A percentile compares a stretch with the other conserved stretches of the same genome.
phyloP scores from a whole-genome alignment of 2,329 filamentous ascomycete genomes.

The Aphanocladium album region DNA sequence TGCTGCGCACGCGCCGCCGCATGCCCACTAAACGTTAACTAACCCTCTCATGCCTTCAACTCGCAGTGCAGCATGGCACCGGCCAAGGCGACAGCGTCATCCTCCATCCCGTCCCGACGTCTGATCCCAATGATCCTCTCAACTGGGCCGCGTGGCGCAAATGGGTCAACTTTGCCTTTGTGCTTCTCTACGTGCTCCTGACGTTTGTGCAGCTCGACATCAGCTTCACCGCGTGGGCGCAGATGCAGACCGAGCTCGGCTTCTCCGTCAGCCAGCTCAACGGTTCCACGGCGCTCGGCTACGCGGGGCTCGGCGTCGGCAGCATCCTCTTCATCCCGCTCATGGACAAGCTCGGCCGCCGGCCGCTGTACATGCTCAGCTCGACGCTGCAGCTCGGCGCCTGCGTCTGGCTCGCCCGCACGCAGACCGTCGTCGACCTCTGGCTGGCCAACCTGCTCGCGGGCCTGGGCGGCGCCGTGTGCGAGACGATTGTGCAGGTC shows the following conservation, averaged over 20 bases:
- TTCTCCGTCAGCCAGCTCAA: conserved; percentile 38
- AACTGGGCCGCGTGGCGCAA: conserved; percentile 6
- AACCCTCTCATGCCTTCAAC: too few species aligned
- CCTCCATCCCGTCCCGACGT: conserved; percentile 13
- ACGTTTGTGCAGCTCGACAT: conserved; percentile 4
- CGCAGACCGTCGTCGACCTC: conserved; percentile 35
- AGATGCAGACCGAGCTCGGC: conserved; percentile 36
- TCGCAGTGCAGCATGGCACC: neutral
- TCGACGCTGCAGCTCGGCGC: conserved; percentile 32
- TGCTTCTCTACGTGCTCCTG: neutral
- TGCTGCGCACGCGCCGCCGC: neutral
- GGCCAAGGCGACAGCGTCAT: neutral
- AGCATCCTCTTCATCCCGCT: conserved; percentile 40
- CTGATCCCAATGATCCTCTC: conserved; percentile 16
- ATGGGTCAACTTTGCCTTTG: neutral
- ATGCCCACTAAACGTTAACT: too few species aligned
- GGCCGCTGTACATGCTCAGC: conserved; percentile 40
- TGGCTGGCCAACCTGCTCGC: conserved; percentile 37
- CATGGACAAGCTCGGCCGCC: conserved; percentile 40
- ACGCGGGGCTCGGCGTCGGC: conserved; percentile 36
- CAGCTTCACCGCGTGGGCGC: conserved; percentile 28
- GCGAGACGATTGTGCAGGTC: conserved; percentile 41
- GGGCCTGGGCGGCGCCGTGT: conserved; percentile 39
- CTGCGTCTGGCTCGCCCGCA: conserved; percentile 34
- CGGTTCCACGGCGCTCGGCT: conserved; percentile 39